phyloP scores from a whole-genome alignment of 306 rosid genomes.

The Phaseolus lunatus region DNA sequence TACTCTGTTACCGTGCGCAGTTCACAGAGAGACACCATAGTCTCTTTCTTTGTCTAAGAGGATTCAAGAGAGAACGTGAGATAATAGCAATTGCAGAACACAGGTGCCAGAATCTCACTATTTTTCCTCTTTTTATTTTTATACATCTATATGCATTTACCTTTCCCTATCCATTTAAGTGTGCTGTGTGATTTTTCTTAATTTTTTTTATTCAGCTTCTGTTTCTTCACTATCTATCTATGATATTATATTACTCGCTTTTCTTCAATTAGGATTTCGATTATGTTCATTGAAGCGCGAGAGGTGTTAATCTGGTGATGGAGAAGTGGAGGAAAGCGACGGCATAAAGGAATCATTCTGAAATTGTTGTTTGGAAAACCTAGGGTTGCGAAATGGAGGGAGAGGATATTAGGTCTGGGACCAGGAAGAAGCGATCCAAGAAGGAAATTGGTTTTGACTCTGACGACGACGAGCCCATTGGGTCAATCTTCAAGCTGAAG shows the following conservation, averaged over 20 bases:
- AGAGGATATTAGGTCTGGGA: slow-evolving; percentile 63
- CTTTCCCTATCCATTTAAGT: slow-evolving; percentile 24
- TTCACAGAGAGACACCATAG: slow-evolving; percentile 18
- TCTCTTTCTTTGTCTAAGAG: slow-evolving; percentile 7
- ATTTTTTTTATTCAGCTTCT: slow-evolving; percentile 38
- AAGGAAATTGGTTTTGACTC: slow-evolving; percentile 64
- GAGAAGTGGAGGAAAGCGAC: slow-evolving; percentile 58
- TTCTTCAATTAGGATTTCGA: slow-evolving; percentile 43
- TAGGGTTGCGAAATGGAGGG: slow-evolving; percentile 74
- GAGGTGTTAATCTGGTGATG: slow-evolving; percentile 43
- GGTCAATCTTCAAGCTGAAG: slow-evolving; percentile 76
- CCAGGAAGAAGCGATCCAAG: slow-evolving; percentile 68
- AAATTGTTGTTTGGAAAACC: slow-evolving; percentile 42
- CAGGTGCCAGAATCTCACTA: slow-evolving; percentile 45
- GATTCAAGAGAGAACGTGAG: slow-evolving; percentile 35
- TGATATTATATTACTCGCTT: not conserved
- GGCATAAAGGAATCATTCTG: slow-evolving; percentile 53
- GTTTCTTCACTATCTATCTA: slow-evolving; percentile 38
- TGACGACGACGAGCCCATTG: slow-evolving; percentile 84
- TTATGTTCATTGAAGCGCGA: slow-evolving; percentile 46
- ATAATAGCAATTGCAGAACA: slow-evolving; percentile 21
- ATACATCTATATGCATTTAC: not conserved
- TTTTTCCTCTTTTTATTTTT: not conserved
- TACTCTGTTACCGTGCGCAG: slow-evolving; percentile 65
- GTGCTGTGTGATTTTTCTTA: slow-evolving; percentile 53